Evolutionary conservation across 2,329 filamentous ascomycete species (phyloP), one percentile per base, ranked within the genome.

Genomic region (Neopestalotiopsis rosae): DNA sequence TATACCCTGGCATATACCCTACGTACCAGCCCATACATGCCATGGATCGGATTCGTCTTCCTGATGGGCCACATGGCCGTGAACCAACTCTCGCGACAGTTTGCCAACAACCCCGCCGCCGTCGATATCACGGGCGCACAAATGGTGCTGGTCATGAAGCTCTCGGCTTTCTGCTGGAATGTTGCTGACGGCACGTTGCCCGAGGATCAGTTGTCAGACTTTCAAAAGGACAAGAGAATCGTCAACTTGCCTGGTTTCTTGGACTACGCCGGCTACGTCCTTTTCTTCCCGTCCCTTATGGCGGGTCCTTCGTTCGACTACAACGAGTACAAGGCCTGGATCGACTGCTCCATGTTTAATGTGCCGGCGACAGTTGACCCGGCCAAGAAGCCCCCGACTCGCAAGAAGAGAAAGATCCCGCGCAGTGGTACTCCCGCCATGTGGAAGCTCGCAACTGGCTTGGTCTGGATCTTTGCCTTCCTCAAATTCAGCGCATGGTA

Each of bases 91-190:
- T 84, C 89, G 69, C 92, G 97, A 52, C 94, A 97, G 80, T 88
- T 90, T 52, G 83, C 87, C 52, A 86, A 92, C 74, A 86, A 89
- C 70, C 89, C 93, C 0, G 86, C 88, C 52, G 81, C 83, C 1
- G 86, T 97, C 69, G 96, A 99, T 79, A 95, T 99, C 74, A 98
- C 95, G 0, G 95, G 92, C 56, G 94, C 95, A 1, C 96, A 99
- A 81, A 99, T 99, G 96, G 96, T 99, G 42, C 83, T 98, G 74
- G 91, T 98, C 71, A 99, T 99, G 94, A 99, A 99, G 81, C 89
- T 99, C 45, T 94, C 91, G 28, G 93, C 95, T 5, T 99, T 99
- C 78, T 97, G 94, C 83, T 99, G 96, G 96, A 98, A 98, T 78
- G 91, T 98, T 9, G 94, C 96, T 76, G 96, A 99, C 79, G 97